These are phyloP conservation scores for Rhizopus stolonifer DNA, from an alignment of 371 early-diverging fungal genomes.

Conservation along the genomic window DNA sequence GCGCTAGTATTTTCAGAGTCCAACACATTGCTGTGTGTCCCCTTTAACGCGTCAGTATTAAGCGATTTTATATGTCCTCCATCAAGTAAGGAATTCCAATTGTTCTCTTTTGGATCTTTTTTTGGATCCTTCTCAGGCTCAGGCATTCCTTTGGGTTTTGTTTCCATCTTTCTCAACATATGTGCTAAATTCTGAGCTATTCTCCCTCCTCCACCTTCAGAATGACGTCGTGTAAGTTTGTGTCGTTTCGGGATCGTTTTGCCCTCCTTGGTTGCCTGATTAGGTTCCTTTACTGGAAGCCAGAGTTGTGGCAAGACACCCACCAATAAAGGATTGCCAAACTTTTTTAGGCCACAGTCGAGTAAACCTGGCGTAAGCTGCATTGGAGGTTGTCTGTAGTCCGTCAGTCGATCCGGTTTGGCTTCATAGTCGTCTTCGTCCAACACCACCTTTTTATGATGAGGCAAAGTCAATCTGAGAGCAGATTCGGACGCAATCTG, in stretches of 20 bases:
- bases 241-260: too few relatives aligned
- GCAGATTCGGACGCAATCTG: not conserved
- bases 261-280: slow-evolving; percentile 13
- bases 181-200: slow-evolving; percentile 29
- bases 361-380: slow-evolving; percentile 67
- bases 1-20: too few relatives aligned
- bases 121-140: not conserved
- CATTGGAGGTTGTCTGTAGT: slow-evolving; percentile 75
- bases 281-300: slow-evolving; percentile 56
- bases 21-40: too few relatives aligned
- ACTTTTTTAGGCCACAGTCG: slow-evolving; percentile 68
- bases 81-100: not conserved
- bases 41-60: too few relatives aligned
- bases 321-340: slow-evolving; percentile 65
- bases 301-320: slow-evolving; percentile 75
- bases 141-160: not conserved
- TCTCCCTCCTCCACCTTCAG: slow-evolving; percentile 10
- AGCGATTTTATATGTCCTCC: not conserved
- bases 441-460: slow-evolving; percentile 18
- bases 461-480: slow-evolving; percentile 4
- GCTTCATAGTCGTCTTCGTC: slow-evolving; percentile 75
- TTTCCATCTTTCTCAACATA: slow-evolving; percentile 30
- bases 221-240: not conserved
- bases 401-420: slow-evolving; percentile 51
- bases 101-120: not conserved